Conservation (phyloP, 345 rosid species). For the Trapa incisa region DNA sequence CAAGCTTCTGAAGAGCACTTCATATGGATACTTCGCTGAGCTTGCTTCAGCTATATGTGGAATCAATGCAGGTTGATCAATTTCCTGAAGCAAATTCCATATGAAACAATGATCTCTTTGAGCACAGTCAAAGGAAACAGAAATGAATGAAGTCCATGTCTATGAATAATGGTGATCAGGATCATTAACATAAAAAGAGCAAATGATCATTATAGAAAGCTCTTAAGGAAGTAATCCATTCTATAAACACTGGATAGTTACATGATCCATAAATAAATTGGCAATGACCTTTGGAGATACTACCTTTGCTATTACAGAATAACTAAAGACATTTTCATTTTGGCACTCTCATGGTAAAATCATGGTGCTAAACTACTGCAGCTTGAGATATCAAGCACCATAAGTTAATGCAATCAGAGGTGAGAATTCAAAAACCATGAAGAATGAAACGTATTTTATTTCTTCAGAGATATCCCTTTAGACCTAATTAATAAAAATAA, state of each 20-base stretch:
- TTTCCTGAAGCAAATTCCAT: constrained; percentile 49
- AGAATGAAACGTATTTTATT: neutral
- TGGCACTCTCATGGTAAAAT: neutral
- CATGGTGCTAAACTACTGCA: neutral
- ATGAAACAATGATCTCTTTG: neutral
- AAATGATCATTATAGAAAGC: neutral
- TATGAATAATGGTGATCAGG: neutral
- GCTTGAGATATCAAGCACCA: neutral
- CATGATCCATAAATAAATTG: neutral
- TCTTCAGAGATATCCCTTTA: neutral
- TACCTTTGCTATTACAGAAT: neutral
- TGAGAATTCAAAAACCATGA: neutral
- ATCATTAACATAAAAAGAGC: neutral
- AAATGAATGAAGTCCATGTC: neutral
- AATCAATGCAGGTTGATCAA: constrained; percentile 93
- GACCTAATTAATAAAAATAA: neutral
- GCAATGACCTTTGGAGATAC: neutral
- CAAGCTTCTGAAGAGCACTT: constrained; percentile 90
- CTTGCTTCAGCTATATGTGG: constrained; percentile 99
- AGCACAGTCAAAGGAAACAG: neutral
- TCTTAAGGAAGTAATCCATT: neutral
- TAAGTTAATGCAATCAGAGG: neutral
- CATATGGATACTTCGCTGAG: constrained; percentile 84
- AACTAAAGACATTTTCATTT: neutral
- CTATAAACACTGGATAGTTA: neutral